Base-by-base conservation (phyloP, 1,284 basidiomycete species). In the Ganoderma lingzhi region DNA sequence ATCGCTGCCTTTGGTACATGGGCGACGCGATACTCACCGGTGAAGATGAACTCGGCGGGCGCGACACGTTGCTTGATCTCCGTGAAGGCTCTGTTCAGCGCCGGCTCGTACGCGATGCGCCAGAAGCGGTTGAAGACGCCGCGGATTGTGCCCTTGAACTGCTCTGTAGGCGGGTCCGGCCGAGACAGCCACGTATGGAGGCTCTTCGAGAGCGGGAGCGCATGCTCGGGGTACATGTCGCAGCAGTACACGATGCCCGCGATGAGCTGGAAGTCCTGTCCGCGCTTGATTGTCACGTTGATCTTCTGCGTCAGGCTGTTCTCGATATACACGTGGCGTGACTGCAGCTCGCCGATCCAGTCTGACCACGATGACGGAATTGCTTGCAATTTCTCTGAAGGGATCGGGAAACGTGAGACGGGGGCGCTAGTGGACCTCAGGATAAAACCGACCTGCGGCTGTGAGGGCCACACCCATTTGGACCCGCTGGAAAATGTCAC, bases 401-500 rank as follows among this genome's bases (percentile, higher is more conserved):
- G 51, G 35, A 41, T 19, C 15, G n/a, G 64, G 5, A 15, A 41
- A 2, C 48, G 44, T 65, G 19, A 64, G 62, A 48, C 32, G 65
- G 60, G 28, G 42, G n/a, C 9, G 3, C 9, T 42, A 30, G 9
- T 53, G 37, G 14, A 28, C 62, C 8, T 44, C 42, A 9, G 48
- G 63, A 19, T 28, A 23, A 53, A 66, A 68, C 78, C 62, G 73
- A 90, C 91, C 92, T 75, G 89, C 90, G 17, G 87, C 85, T 3
- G 89, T 90, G 61, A 93, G 81, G 17, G 87, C 82, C 82, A 93
- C 87, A 48, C 92, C 92, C n/a, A 93, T 79, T 74, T 93, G 92
- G 8, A 93, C 92, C 41, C 92, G 83, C 75, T 93, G 90, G 78
- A 93, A 93, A n/a, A 93, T 89, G 63, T 93, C 92, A 59, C 90